Conservation (phyloP, 768 basidiomycete genomes). For the Candolleomyces aberdarensis region DNA sequence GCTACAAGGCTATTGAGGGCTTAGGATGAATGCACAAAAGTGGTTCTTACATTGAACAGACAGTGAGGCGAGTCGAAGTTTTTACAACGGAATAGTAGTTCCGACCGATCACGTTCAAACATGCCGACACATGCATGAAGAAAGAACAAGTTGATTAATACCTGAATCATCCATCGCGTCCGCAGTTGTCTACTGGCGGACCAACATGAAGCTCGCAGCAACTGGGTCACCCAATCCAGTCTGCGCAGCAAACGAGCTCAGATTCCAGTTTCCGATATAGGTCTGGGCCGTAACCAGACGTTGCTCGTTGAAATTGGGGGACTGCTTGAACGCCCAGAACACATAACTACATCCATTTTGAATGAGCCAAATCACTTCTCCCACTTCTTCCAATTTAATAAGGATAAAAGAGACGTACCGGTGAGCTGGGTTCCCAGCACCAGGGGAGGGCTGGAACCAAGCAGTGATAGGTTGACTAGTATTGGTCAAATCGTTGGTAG, state of each 20-base stretch:
- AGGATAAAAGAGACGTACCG: neutral
- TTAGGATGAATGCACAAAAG: too few species aligned
- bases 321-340: slow-evolving; percentile 42
- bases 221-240: slow-evolving; percentile 41
- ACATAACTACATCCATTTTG: slow-evolving; percentile 29
- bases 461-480: slow-evolving; percentile 38
- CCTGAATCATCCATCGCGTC: neutral
- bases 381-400: neutral
- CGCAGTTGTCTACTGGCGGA: slow-evolving; percentile 10
- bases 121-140: neutral
- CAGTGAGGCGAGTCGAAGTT: too few species aligned
- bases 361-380: neutral
- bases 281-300: slow-evolving; percentile 34
- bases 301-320: slow-evolving; percentile 33
- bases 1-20: too few species aligned
- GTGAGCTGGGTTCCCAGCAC: slow-evolving; percentile 5
- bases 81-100: too few species aligned
- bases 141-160: neutral
- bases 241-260: slow-evolving; percentile 37
- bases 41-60: too few species aligned
- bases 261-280: slow-evolving; percentile 33
- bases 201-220: slow-evolving; percentile 45
- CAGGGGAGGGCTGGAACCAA: slow-evolving; percentile 36
- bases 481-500: slow-evolving; percentile 25
- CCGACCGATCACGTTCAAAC: neutral